These are phyloP conservation scores for Trichaptum fuscoviolaceum DNA, from an alignment of 768 basidiomycete genomes.

Conservation along the genomic window DNA sequence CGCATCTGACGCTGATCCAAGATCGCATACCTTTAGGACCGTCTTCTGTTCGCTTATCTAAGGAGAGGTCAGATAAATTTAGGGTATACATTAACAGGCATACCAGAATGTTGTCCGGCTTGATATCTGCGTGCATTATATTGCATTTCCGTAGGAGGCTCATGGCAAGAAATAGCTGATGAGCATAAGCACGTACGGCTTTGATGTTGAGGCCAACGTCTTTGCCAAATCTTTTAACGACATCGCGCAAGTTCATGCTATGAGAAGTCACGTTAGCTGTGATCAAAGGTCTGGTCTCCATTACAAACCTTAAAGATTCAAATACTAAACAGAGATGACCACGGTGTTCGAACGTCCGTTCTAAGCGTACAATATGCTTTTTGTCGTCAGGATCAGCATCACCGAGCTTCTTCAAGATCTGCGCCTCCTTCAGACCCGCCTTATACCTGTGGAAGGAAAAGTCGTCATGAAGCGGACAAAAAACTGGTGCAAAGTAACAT, in stretches of 20 bases:
- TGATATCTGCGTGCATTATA: constrained; percentile 98
- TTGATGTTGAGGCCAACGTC: constrained; percentile 94
- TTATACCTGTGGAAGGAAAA: constrained; percentile 62
- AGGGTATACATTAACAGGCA: constrained; percentile 23
- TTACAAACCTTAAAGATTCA: constrained; percentile 75
- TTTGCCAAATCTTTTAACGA: constrained; percentile 97
- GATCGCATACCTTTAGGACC: constrained; percentile 87
- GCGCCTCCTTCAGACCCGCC: constrained; percentile 87
- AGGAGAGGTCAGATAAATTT: constrained; percentile 6
- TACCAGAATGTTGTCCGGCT: constrained; percentile 96
- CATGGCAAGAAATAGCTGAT: constrained; percentile 89
- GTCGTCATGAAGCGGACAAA: constrained; percentile 6
- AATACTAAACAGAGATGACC: constrained; percentile 96
- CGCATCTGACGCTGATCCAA: constrained; percentile 95
- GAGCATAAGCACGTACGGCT: constrained; percentile 98
- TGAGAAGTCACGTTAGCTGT: background rate
- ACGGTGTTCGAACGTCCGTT: constrained; percentile 93
- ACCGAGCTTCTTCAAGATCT: constrained; percentile 80
- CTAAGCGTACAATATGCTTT: constrained; percentile 91
- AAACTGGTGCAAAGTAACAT: constrained; percentile 24
- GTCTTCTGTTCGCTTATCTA: constrained; percentile 96
- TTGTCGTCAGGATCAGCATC: constrained; percentile 95
- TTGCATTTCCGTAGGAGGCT: constrained; percentile 82
- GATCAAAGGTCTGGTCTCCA: background rate
- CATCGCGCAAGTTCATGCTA: constrained; percentile 97